Conservation (phyloP, 495 filamentous ascomycete genomes). For the Xylona heveae region DNA sequence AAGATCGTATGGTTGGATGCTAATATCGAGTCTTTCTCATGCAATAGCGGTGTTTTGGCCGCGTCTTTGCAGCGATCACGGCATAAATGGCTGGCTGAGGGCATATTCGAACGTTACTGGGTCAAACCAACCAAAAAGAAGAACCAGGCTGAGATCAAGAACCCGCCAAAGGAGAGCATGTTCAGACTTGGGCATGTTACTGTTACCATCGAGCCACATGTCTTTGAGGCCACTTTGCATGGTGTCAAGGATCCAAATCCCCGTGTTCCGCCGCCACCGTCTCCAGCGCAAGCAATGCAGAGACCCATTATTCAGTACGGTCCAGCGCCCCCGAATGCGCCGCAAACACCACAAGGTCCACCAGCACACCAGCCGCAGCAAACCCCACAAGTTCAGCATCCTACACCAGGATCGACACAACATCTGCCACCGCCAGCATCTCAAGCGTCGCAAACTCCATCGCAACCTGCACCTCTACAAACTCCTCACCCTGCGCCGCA, state of each 20-base stretch:
- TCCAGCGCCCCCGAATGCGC: no score
- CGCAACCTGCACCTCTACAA: constrained; percentile 25
- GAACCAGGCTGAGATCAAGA: constrained; percentile 45
- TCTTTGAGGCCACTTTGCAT: constrained; percentile 72
- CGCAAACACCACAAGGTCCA: constrained; percentile 5
- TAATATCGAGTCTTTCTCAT: background rate
- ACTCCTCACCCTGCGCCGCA: constrained; percentile 16
- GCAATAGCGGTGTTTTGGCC: constrained; percentile 54
- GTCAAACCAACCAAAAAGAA: constrained; percentile 72
- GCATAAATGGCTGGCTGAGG: constrained; percentile 71
- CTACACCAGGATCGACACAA: constrained; percentile 36
- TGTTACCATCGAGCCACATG: constrained; percentile 75
- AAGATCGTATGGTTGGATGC: no score
- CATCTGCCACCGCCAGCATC: constrained; percentile 25
- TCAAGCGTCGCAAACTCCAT: no score
- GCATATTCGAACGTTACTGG: constrained; percentile 86
- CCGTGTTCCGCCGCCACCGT: constrained; percentile 17
- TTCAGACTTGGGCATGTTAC: constrained; percentile 57
- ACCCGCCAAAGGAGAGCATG: constrained; percentile 78
- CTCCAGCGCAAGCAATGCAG: constrained; percentile 18
- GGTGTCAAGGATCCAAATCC: constrained; percentile 50
- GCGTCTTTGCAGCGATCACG: constrained; percentile 70
- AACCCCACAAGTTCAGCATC: no score
- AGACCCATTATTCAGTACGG: constrained; percentile 50
- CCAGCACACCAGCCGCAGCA: background rate